Evolutionary conservation across 192 early-diverging fungal genomes (phyloP).

Genomic region (Podila horticola): DNA sequence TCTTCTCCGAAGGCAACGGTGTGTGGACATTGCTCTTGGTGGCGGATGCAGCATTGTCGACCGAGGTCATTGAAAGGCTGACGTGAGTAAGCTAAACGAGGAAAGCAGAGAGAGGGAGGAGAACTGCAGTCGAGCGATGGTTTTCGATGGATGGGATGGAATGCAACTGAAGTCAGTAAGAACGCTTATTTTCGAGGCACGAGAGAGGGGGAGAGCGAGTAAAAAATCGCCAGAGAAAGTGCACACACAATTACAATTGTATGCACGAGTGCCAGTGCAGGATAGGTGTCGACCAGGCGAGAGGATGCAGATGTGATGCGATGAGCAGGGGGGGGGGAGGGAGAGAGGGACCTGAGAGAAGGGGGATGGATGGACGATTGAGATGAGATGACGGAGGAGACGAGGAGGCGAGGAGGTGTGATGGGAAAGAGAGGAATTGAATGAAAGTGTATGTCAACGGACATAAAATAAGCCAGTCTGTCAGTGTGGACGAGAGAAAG

Average conservation of each 20-base stretch:
- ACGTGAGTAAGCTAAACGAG: background rate
- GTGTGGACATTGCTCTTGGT: background rate
- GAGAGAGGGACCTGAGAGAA: background rate
- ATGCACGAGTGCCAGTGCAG: too few relatives aligned
- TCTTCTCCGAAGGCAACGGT: background rate
- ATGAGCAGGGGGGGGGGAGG: too few relatives aligned
- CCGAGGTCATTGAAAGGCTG: slow-evolving; percentile 22
- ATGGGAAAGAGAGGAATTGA: too few relatives aligned
- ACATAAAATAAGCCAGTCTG: background rate
- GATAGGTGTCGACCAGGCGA: background rate
- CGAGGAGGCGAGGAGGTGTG: background rate
- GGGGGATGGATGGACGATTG: background rate
- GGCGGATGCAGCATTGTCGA: slow-evolving; percentile 20
- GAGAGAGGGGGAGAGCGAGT: too few relatives aligned
- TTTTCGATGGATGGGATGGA: background rate
- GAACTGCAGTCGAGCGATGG: background rate
- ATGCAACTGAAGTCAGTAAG: background rate
- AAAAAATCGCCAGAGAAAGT: background rate
- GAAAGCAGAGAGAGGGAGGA: background rate
- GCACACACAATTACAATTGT: too few relatives aligned
- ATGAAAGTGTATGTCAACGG: too few relatives aligned
- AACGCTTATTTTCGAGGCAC: too few relatives aligned
- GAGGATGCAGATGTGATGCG: too few relatives aligned
- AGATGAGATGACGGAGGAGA: background rate
- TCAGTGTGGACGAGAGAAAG: too few relatives aligned